phyloP scores from a whole-genome alignment of 2,329 filamentous ascomycete species.

The Penicillium sp. region DNA sequence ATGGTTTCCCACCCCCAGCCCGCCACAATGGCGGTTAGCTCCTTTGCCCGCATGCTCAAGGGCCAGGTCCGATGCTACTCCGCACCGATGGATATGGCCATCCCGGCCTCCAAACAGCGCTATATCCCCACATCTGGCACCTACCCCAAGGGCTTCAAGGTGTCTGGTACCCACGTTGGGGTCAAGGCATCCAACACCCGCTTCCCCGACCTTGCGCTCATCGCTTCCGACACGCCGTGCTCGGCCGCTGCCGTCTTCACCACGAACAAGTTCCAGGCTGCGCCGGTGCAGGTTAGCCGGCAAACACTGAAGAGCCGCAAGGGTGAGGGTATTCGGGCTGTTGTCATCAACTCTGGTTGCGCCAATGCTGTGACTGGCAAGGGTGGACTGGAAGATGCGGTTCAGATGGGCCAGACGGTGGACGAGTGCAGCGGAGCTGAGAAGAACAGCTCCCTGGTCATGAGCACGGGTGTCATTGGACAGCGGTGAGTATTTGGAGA shows the following conservation, averaged over 20 bases:
- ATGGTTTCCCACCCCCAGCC: constrained; percentile 33
- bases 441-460: constrained; percentile 75
- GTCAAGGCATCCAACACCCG: constrained; percentile 92
- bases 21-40: constrained; percentile 34
- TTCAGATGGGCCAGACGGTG: constrained; percentile 76
- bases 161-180: constrained; percentile 84
- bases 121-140: constrained; percentile 83
- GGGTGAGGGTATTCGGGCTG: constrained; percentile 69
- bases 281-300: constrained; percentile 84
- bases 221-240: constrained; percentile 84
- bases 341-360: constrained; percentile 93
- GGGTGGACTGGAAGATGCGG: constrained; percentile 84
- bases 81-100: constrained; percentile 48
- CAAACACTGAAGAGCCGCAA: constrained; percentile 67
- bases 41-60: constrained; percentile 38
- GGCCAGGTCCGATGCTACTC: constrained; percentile 48
- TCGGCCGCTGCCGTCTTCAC: constrained; percentile 92
- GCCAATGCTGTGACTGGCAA: constrained; percentile 96
- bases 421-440: constrained; percentile 63
- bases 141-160: constrained; percentile 87
- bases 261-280: constrained; percentile 97
- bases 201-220: constrained; percentile 85
- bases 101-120: constrained; percentile 82
- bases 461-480: constrained; percentile 98
- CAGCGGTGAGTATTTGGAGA: constrained; percentile 62